Conservation (phyloP, 2,329 filamentous ascomycete genomes). For the Whalleya microplaca region DNA sequence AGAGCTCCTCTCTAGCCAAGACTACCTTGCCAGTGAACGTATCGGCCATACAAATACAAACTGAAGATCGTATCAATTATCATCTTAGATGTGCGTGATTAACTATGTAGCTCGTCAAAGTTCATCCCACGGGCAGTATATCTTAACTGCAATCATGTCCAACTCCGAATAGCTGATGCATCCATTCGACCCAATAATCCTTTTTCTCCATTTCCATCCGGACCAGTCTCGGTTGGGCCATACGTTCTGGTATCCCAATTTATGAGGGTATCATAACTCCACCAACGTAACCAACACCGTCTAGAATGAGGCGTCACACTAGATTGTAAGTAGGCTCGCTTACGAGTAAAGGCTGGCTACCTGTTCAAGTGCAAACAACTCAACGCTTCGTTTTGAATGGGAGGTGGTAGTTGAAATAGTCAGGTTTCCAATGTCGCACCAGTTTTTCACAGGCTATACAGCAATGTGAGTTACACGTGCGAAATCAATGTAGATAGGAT, state of each 20-base stretch:
- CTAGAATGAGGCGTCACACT: neutral
- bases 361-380: constrained; percentile 24
- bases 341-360: constrained; percentile 19
- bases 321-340: neutral
- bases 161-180: too few relatives aligned
- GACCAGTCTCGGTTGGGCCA: constrained; percentile 1
- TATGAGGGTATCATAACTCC: constrained; percentile 23
- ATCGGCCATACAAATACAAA: too few relatives aligned
- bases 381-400: constrained; percentile 20
- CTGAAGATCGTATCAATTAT: too few relatives aligned
- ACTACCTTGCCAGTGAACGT: too few relatives aligned
- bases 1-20: too few relatives aligned
- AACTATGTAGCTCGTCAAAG: too few relatives aligned
- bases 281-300: neutral
- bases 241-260: constrained; percentile 9
- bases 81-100: too few relatives aligned
- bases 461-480: constrained; percentile 3
- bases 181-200: neutral
- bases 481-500: neutral
- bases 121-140: too few relatives aligned
- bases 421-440: constrained; percentile 38
- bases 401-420: constrained; percentile 24
- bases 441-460: constrained; percentile 35
- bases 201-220: constrained; percentile 1
- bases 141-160: too few relatives aligned